Evolutionary conservation across 805 yeast genomes (phyloP).

Genomic region (Saturnispora silvae): DNA sequence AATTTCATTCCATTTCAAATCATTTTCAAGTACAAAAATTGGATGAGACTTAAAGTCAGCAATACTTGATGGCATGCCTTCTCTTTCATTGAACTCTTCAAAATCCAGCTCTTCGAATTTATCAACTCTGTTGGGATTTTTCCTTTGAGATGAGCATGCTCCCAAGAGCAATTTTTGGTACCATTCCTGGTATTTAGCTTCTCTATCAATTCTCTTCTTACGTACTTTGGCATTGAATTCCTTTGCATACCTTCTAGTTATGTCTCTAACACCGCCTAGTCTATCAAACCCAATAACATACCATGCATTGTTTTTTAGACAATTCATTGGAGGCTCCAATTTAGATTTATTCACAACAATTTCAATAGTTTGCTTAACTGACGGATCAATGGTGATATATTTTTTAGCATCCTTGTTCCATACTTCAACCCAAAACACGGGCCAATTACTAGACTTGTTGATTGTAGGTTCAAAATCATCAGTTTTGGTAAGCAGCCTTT

Average conservation of each 20-base stretch:
- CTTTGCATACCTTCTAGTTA: constrained; percentile 73
- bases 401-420: constrained; percentile 66
- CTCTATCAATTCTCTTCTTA: constrained; percentile 58
- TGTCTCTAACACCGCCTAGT: constrained; percentile 58
- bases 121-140: constrained; percentile 28
- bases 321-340: constrained; percentile 54
- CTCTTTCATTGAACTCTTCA: constrained; percentile 49
- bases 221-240: constrained; percentile 64
- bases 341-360: constrained; percentile 40
- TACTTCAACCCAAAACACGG: constrained; percentile 89
- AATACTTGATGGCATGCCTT: constrained; percentile 80
- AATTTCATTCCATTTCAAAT: constrained; percentile 62
- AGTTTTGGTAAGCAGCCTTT: constrained; percentile 4
- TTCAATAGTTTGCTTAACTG: constrained; percentile 54
- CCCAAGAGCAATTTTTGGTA: constrained; percentile 36
- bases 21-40: constrained; percentile 66
- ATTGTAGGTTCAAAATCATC: no score
- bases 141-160: constrained; percentile 19
- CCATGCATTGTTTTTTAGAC: constrained; percentile 45
- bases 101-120: constrained; percentile 53
- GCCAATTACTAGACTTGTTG: constrained; percentile 29
- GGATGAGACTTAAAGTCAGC: constrained; percentile 87
- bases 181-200: constrained; percentile 51
- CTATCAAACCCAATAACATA: constrained; percentile 75
- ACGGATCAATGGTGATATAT: constrained; percentile 86